These are phyloP conservation scores for Podila horticola DNA, from an alignment of 192 early-diverging fungal genomes.

Conservation along the genomic window DNA sequence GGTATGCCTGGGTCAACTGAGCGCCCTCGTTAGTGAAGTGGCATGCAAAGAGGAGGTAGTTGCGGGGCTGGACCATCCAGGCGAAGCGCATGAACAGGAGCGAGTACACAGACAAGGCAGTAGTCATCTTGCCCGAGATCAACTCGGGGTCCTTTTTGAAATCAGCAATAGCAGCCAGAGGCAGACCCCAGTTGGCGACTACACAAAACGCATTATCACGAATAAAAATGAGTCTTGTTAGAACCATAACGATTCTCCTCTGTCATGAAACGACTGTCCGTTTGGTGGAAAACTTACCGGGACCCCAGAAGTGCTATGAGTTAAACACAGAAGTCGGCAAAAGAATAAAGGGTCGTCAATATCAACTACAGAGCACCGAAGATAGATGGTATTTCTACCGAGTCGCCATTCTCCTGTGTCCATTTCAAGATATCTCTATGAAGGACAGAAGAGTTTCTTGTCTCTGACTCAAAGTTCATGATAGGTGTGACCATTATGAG, in stretches of 20 bases:
- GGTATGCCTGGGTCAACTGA: slow-evolving; percentile 89
- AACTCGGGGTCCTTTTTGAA: slow-evolving; percentile 88
- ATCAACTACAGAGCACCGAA: neutral
- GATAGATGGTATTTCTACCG: neutral
- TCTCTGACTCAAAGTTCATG: too few species aligned
- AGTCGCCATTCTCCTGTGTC: too few species aligned
- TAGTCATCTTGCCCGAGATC: slow-evolving; percentile 96
- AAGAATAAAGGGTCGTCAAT: too few species aligned
- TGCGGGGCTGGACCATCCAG: slow-evolving; percentile 88
- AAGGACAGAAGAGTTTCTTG: too few species aligned
- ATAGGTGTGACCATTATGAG: too few species aligned
- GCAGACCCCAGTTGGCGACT: slow-evolving; percentile 94
- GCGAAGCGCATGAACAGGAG: slow-evolving; percentile 96
- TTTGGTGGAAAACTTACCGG: slow-evolving; percentile 39
- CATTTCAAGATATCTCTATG: too few species aligned
- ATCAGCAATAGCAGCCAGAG: slow-evolving; percentile 94
- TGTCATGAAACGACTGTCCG: too few species aligned
- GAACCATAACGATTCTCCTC: too few species aligned
- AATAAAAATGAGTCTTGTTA: neutral
- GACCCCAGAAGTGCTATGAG: slow-evolving; percentile 66
- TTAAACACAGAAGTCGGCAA: too few species aligned
- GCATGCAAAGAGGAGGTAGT: slow-evolving; percentile 93
- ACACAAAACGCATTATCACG: neutral
- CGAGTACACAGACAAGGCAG: slow-evolving; percentile 88
- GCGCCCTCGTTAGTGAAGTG: slow-evolving; percentile 90